Evolutionary conservation across 1,139 yeast genomes (phyloP), one percentile per base, ranked within the genome.

Genomic region (Zygoascus sp.): DNA sequence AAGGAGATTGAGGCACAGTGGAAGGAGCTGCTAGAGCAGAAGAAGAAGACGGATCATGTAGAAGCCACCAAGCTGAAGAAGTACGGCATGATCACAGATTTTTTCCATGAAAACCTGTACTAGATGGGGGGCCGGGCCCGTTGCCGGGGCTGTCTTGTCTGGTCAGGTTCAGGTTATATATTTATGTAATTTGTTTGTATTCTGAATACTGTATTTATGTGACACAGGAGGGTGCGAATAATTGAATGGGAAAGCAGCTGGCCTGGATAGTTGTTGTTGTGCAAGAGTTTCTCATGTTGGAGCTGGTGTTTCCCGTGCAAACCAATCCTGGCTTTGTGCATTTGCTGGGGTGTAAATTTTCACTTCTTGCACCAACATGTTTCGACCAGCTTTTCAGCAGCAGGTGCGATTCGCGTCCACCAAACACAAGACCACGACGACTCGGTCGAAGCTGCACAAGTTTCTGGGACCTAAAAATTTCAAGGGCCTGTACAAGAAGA

Each of bases 401-500:
- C 44, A 42, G 34, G 44, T 42, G 44, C 39, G 40, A 34, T 34
- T 21, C 34, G 39, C 44, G 13, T 42, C 44, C 4, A 42, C 44
- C 15, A 42, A 42, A 16, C 38, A 25, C 13, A 42, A 40, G 36
- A 20, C 48, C 16, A 52, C 55, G 13, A 47, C 44, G 19, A 49
- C 52, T 15, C 44, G 55, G 32, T 38, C 49, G 37, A 52, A 49
- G 40, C 42, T 52, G n/a, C 42, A 50, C 36, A 42, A 53, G 44
- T 86, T 86, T 68, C 70, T 88, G 50, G 97, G 97, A 2, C 95
- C 95, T 32, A 78, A 74, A 63, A 88, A 88, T 65, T 76, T 79
- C 64, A 81, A 85, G 61, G 97, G 97, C 25, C 90, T 88, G 58
- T 86, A 87, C 67, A 73, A 74, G 55, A 69, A 79, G 60, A 90